phyloP scores from a whole-genome alignment of 208 protist genomes.

The Acanthamoeba healyi region DNA sequence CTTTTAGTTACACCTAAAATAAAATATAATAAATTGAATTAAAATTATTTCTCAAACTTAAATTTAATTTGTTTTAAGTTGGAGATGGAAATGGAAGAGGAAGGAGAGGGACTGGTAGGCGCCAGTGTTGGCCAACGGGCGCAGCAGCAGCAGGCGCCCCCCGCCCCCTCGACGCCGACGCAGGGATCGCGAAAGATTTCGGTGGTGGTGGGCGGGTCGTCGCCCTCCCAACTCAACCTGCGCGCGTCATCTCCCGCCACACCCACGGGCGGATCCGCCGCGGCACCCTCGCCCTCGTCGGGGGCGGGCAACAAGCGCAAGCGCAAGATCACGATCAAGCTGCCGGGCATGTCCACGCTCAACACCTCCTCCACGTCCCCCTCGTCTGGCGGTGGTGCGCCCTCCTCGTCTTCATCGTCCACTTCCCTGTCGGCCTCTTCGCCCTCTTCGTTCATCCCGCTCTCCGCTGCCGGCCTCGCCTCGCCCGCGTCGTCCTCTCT shows the following conservation, averaged over 20 bases:
- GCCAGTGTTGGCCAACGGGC: too few species aligned
- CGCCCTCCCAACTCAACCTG: not conserved
- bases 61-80: too few species aligned
- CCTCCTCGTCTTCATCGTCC: not conserved
- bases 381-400: not conserved
- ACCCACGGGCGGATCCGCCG: not conserved
- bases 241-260: not conserved
- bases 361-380: not conserved
- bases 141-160: not conserved
- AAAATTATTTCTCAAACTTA: too few species aligned
- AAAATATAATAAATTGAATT: too few species aligned
- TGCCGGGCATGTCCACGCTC: not conserved
- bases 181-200: constrained; percentile 17
- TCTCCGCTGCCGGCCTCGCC: not conserved
- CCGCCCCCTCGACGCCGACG: constrained; percentile 10
- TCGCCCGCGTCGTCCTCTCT: not conserved
- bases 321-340: constrained; percentile 18
- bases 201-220: not conserved
- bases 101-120: too few species aligned
- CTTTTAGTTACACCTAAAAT: not conserved
- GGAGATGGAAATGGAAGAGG: too few species aligned
- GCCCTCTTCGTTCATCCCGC: constrained; percentile 1
- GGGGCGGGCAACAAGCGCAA: constrained; percentile 36
- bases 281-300: not conserved
- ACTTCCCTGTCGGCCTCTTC: not conserved